A percentile compares a stretch with the other conserved stretches of the same genome.
Conservation (phyloP, 768 basidiomycete genomes). For the Leccinum broughii region DNA sequence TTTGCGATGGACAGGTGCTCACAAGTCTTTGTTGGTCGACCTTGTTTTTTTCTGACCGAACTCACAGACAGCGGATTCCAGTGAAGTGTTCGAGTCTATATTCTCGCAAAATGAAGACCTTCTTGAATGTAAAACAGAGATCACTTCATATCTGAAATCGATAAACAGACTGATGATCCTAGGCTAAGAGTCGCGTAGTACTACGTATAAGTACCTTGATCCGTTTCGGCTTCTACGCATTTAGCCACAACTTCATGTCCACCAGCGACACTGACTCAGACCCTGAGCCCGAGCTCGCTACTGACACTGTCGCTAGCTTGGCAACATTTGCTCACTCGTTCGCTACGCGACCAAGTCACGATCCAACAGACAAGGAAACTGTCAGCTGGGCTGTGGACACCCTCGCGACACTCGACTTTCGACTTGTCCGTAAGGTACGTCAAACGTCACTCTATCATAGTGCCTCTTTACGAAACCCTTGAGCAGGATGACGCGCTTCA, state of each 20-base stretch:
- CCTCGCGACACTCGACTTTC: slow-evolving; percentile 31
- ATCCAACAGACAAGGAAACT: slow-evolving; percentile 4
- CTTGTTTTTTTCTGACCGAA: slow-evolving; percentile 12
- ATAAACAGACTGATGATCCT: slow-evolving; percentile 48
- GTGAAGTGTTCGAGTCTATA: slow-evolving; percentile 55
- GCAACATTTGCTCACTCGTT: slow-evolving; percentile 22
- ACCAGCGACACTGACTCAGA: slow-evolving; percentile 65
- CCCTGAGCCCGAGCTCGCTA: slow-evolving; percentile 36
- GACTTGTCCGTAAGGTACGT: slow-evolving; percentile 30
- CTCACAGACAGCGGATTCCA: slow-evolving; percentile 59
- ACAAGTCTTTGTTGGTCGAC: not conserved
- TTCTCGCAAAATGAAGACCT: slow-evolving; percentile 56
- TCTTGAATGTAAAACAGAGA: slow-evolving; percentile 55
- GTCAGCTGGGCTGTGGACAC: slow-evolving; percentile 27
- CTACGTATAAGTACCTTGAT: slow-evolving; percentile 1
- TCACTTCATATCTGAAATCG: slow-evolving; percentile 56
- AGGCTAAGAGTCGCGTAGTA: not conserved
- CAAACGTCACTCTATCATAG: not conserved
- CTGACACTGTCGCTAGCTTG: slow-evolving; percentile 19
- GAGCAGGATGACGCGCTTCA: slow-evolving; percentile 37
- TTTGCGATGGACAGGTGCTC: slow-evolving; percentile 63
- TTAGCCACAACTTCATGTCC: slow-evolving; percentile 27
- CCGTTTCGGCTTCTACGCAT: not conserved
- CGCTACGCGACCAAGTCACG: slow-evolving; percentile 7
- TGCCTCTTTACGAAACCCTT: not conserved